phyloP scores from a whole-genome alignment of 2,329 filamentous ascomycete species.

The Penicillium sp. region DNA sequence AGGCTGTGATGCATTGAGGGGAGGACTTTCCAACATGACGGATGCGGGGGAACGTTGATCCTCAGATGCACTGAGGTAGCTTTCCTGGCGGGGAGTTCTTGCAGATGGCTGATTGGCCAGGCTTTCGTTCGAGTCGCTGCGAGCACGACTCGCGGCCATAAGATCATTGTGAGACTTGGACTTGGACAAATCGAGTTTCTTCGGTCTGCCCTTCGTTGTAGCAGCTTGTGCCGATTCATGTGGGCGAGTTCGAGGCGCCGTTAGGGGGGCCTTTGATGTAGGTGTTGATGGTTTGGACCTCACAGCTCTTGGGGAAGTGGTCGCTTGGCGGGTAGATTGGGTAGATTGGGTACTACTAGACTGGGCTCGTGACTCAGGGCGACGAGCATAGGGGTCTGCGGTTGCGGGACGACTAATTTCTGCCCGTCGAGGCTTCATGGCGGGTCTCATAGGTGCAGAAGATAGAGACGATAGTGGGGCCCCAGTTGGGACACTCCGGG shows the following conservation, averaged over 20 bases:
- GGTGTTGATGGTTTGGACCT: slow-evolving; percentile 35
- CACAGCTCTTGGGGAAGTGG: slow-evolving; percentile 24
- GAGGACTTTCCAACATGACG: slow-evolving; percentile 24
- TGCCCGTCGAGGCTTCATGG: slow-evolving; percentile 37
- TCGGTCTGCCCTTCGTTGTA: slow-evolving; percentile 35
- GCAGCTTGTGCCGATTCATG: slow-evolving; percentile 33
- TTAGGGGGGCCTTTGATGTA: slow-evolving; percentile 28
- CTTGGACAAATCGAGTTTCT: slow-evolving; percentile 34
- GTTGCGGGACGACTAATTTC: slow-evolving; percentile 40
- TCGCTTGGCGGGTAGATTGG: slow-evolving; percentile 17
- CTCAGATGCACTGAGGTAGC: slow-evolving; percentile 51
- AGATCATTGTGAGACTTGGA: slow-evolving; percentile 30
- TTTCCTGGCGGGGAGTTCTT: slow-evolving; percentile 10
- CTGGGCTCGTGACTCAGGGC: slow-evolving; percentile 49
- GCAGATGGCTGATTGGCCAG: slow-evolving; percentile 11
- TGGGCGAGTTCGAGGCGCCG: slow-evolving; percentile 34
- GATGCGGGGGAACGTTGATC: slow-evolving; percentile 47
- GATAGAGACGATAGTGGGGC: slow-evolving; percentile 49
- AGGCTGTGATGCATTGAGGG: slow-evolving; percentile 17
- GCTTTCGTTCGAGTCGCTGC: slow-evolving; percentile 27
- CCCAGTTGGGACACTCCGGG: slow-evolving; percentile 39
- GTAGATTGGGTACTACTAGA: slow-evolving; percentile 18
- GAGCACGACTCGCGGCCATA: slow-evolving; percentile 29
- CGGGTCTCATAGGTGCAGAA: slow-evolving; percentile 59
- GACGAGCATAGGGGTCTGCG: slow-evolving; percentile 35